A percentile compares a stretch with the other conserved stretches of the same genome.
phyloP scores from a whole-genome alignment of 169 alveolate species.

The Plasmodium yoelii region DNA sequence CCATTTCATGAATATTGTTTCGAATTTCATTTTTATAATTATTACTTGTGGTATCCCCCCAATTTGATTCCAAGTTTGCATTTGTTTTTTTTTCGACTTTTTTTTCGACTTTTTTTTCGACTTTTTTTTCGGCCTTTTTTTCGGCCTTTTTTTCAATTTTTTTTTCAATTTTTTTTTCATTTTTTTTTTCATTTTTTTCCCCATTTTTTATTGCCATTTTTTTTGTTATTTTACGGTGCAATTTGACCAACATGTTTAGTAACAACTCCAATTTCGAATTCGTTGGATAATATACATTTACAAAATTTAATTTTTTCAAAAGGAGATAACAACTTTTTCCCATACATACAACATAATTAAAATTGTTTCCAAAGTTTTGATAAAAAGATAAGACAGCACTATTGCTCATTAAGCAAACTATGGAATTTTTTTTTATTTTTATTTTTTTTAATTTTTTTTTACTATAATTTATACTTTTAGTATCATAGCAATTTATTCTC shows the following conservation, averaged over 20 bases:
- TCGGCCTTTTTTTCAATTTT: no score
- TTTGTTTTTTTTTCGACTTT: no score
- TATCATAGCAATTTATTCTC: constrained; percentile 53
- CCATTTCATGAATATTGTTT: no score
- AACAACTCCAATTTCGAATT: constrained; percentile 43
- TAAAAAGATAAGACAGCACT: constrained; percentile 48
- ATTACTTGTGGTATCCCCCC: no score
- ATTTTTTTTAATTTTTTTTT: constrained; percentile 3
- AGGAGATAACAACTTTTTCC: constrained; percentile 34
- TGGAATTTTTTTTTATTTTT: constrained; percentile 13
- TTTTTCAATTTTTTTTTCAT: no score
- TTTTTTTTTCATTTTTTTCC: no score
- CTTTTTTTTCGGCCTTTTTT: no score
- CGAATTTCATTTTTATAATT: no score
- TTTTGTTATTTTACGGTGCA: constrained; percentile 14
- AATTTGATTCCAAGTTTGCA: no score
- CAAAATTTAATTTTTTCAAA: constrained; percentile 48
- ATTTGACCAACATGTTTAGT: constrained; percentile 21
- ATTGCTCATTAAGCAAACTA: constrained; percentile 60
- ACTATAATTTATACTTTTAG: constrained; percentile 18
- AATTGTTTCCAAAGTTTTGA: constrained; percentile 51
- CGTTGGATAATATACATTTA: constrained; percentile 37
- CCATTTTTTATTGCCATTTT: not conserved
- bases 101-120: not conserved
- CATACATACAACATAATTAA: constrained; percentile 47